Evolutionary conservation across 2,329 filamentous ascomycete species (phyloP).

Genomic region (Penicillium sp.): DNA sequence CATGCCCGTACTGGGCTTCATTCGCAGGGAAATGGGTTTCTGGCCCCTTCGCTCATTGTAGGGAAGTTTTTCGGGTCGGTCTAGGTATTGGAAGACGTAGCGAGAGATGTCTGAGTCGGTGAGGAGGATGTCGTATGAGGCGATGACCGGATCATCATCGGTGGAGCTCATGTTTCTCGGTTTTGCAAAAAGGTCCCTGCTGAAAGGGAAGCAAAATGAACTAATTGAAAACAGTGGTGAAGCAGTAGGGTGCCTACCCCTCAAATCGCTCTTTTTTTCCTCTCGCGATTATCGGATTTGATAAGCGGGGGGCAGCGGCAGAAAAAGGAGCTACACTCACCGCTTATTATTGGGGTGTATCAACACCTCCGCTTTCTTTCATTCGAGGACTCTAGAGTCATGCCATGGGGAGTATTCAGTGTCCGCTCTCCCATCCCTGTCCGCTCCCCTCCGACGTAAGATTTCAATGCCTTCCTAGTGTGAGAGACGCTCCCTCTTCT

Average conservation of each 20-base stretch:
- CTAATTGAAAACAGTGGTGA: not conserved
- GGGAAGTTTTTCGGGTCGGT: slow-evolving; percentile 58
- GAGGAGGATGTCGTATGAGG: slow-evolving; percentile 79
- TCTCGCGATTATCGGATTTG: slow-evolving; percentile 9
- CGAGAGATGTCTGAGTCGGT: slow-evolving; percentile 68
- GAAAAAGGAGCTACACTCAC: slow-evolving; percentile 13
- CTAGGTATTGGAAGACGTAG: slow-evolving; percentile 81
- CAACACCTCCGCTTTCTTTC: not conserved
- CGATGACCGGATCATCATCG: slow-evolving; percentile 60
- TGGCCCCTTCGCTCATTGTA: slow-evolving; percentile 55
- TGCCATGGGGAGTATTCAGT: slow-evolving; percentile 6
- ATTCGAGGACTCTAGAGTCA: slow-evolving; percentile 2
- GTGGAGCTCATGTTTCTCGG: slow-evolving; percentile 27
- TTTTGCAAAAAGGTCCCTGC: not conserved
- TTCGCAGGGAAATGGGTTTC: slow-evolving; percentile 66
- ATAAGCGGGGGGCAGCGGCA: slow-evolving; percentile 19
- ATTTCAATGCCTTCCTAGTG: not conserved
- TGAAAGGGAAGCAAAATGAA: not conserved
- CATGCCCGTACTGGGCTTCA: slow-evolving; percentile 78
- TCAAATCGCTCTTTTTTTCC: slow-evolving; percentile 11
- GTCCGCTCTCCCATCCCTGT: slow-evolving; percentile 4
- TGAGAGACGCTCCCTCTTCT: not conserved
- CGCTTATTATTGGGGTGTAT: not conserved
- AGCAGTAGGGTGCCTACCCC: not conserved
- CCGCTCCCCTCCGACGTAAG: not conserved